Evolutionary conservation across 768 basidiomycete species (phyloP).

Genomic region (Phylloporus arenicola): DNA sequence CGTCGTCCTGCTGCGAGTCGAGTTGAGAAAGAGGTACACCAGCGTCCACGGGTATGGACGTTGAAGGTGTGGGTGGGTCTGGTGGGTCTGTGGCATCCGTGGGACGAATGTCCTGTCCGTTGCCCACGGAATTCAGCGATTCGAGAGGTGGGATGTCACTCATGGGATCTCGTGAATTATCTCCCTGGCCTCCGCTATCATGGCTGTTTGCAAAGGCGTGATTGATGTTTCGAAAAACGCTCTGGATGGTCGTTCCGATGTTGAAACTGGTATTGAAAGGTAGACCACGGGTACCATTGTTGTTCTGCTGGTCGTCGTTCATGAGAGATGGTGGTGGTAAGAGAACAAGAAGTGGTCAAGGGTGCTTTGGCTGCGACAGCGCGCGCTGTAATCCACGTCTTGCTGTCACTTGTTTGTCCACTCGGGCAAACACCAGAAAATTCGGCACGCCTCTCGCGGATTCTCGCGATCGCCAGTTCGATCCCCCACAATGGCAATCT

Average conservation of each 20-base stretch:
- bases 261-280: conserved; percentile 19
- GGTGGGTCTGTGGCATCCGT: background rate
- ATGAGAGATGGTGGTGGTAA: conserved; percentile 19
- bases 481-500: conserved; percentile 4
- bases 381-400: background rate
- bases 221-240: conserved; percentile 29
- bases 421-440: conserved; percentile 30
- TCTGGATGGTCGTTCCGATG: conserved; percentile 25
- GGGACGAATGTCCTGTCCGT: background rate
- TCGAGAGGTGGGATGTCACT: conserved; percentile 3
- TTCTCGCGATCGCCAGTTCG: conserved; percentile 9
- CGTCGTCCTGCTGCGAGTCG: conserved; percentile 20
- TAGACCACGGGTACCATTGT: conserved; percentile 1
- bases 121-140: background rate
- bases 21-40: conserved; percentile 4
- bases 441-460: conserved; percentile 7
- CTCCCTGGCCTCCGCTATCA: background rate
- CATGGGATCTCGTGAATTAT: background rate
- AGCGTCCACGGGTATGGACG: conserved; percentile 1
- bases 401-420: conserved; percentile 20
- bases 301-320: conserved; percentile 14
- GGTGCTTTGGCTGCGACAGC: background rate
- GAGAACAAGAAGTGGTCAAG: conserved; percentile 10
- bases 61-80: conserved; percentile 1
- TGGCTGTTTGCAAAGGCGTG: conserved; percentile 23